Base-by-base conservation (phyloP, 2,329 filamentous ascomycete genomes). In the Aureobasidium sp. region DNA sequence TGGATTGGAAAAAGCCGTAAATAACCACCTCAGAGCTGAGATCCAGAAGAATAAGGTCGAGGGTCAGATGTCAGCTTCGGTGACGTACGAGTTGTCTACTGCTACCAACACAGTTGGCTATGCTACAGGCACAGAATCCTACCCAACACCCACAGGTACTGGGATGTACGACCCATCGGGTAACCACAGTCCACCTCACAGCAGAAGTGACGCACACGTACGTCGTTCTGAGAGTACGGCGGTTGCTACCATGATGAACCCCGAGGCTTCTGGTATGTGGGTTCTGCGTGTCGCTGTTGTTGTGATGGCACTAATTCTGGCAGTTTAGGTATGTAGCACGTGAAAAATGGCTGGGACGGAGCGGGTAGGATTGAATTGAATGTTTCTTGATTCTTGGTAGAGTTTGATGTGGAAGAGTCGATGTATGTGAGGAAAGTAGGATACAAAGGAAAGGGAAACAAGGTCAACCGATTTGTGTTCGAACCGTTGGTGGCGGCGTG, bases 401-500 rank as follows among this genome's bases (percentile, higher is more conserved):
- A 3, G 44, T 29, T 41, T 15, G 13, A 47, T 15, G 44, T 17
- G 13, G 12, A 47, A 5, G 8, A 2, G 13, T 37, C 5, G 13
- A 37, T 37, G 34, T 15, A 37, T 37, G 12, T 37, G 13, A 37
- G 37, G 15, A 8, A 44, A 20, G 15, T 44, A 44, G n/a, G 15
- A 13, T 47, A 47, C 26, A 48, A 48, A 48, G 46, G 13, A 48
- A 44, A 6, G 12, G 32, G 3, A 10, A 29, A 47, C 29, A 51
- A 20, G 17, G 12, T 15, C 15, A 50, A 43, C 57, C 36, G 8
- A 60, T 60, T 17, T 59, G 43, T 27, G 57, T 60, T 1, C 57
- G 26, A 27, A 51, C n/a, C 1, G 57, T 60, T 8, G 34, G 57
- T 27, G 57, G 57, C 27, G 57, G 57, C 12, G 57, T 60, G n/a